These are phyloP conservation scores for Arabidopsis thaliana DNA, from an alignment of 345 rosid genomes.

Conservation along the genomic window DNA sequence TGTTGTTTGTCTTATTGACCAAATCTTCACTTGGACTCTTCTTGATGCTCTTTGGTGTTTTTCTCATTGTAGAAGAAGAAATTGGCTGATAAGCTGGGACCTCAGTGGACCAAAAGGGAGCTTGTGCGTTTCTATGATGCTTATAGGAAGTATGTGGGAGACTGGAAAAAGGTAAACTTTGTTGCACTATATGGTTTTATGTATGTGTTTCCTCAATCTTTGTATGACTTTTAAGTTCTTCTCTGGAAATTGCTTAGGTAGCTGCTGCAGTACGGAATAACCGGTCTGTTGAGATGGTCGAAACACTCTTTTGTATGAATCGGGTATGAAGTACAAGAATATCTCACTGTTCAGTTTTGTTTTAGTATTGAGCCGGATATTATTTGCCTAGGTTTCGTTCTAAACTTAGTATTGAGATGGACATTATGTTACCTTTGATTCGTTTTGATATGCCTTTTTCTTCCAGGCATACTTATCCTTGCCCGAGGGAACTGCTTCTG, in stretches of 20 bases:
- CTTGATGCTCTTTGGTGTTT: conserved; percentile 1
- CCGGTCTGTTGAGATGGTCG: conserved; percentile 86
- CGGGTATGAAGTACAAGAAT: conserved; percentile 52
- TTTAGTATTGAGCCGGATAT: not conserved
- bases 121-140: conserved; percentile 85
- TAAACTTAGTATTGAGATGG: not conserved
- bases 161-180: conserved; percentile 81
- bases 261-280: conserved; percentile 59
- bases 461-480: conserved; percentile 90
- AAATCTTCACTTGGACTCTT: conserved; percentile 6
- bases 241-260: conserved; percentile 55
- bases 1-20: not conserved
- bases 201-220: not conserved
- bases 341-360: conserved; percentile 19
- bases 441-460: conserved; percentile 24
- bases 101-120: conserved; percentile 88
- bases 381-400: not conserved
- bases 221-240: conserved; percentile 11
- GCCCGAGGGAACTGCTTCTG: conserved; percentile 93
- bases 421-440: not conserved
- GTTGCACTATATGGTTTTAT: not conserved
- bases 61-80: conserved; percentile 62
- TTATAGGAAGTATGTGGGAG: conserved; percentile 74
- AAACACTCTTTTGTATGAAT: conserved; percentile 83
- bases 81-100: conserved; percentile 80